Conservation (phyloP, 768 basidiomycete genomes). For the Leccinum subgranulosum region DNA sequence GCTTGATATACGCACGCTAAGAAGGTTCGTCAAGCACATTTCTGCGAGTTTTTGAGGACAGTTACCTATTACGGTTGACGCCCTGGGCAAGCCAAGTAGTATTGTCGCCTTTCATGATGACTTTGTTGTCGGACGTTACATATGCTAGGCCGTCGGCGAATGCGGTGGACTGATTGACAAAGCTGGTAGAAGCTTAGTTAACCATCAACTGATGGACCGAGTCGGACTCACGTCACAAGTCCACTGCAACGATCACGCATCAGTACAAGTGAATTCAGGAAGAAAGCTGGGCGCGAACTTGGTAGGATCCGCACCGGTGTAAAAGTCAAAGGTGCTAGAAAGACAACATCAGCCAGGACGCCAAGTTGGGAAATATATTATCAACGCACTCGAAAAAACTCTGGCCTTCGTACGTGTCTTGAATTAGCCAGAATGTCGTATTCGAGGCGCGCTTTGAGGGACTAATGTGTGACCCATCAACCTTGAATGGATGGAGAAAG, state of each 20-base stretch:
- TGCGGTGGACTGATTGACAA: constrained; percentile 54
- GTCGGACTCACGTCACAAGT: constrained; percentile 57
- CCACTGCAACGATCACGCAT: constrained; percentile 45
- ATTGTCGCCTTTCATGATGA: constrained; percentile 78
- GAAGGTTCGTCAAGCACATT: background rate
- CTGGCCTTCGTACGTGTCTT: constrained; percentile 64
- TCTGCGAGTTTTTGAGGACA: background rate
- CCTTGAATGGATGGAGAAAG: constrained; percentile 1
- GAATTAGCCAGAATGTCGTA: constrained; percentile 60
- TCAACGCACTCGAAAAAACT: constrained; percentile 66
- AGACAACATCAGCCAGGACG: constrained; percentile 3
- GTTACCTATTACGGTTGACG: constrained; percentile 58
- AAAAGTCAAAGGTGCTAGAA: constrained; percentile 57
- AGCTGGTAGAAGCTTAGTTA: constrained; percentile 40
- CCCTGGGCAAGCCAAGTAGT: constrained; percentile 53
- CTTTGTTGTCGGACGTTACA: constrained; percentile 52
- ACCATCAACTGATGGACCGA: constrained; percentile 9
- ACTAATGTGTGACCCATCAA: background rate
- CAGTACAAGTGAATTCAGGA: constrained; percentile 12
- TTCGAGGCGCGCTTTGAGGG: constrained; percentile 19
- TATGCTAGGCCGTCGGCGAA: constrained; percentile 53
- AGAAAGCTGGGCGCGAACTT: constrained; percentile 34
- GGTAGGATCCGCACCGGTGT: constrained; percentile 61
- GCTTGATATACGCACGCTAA: constrained; percentile 76
- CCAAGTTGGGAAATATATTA: background rate